These are phyloP conservation scores for Sporisorium sorghi DNA, from an alignment of 1,284 basidiomycete genomes.

Conservation along the genomic window DNA sequence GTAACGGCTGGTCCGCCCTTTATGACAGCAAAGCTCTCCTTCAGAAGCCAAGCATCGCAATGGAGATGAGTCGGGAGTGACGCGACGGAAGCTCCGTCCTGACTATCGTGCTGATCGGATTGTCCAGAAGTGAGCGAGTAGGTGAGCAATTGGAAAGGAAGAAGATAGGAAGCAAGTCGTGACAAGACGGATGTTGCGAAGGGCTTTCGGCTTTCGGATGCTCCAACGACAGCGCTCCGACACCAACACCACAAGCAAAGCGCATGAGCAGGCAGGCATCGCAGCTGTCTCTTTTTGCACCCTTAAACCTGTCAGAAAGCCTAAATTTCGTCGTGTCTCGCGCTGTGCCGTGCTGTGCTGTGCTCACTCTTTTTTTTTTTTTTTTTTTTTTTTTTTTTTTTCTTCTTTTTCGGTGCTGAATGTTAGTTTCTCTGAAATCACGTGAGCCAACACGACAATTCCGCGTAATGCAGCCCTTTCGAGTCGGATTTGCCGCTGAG, in stretches of 20 bases:
- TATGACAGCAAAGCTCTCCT: neutral
- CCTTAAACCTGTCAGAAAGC: constrained; percentile 2
- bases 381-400: too few relatives aligned
- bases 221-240: neutral
- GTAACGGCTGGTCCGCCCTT: constrained; percentile 1
- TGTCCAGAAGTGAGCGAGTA: neutral
- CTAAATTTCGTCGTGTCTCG: neutral
- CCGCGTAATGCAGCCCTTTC: constrained; percentile 23
- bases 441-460: constrained; percentile 40
- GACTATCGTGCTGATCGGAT: neutral
- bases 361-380: too few relatives aligned
- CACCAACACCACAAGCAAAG: neutral
- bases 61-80: neutral
- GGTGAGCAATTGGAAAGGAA: too few relatives aligned
- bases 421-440: constrained; percentile 27
- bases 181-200: too few relatives aligned
- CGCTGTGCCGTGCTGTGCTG: too few relatives aligned
- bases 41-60: constrained; percentile 1
- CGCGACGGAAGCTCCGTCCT: neutral
- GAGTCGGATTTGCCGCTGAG: neutral
- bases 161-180: neutral
- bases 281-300: neutral
- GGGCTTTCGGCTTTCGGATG: constrained; percentile 1
- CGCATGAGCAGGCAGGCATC: neutral
- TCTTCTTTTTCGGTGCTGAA: too few relatives aligned